Evolutionary conservation across 202 grass and related monocot species (phyloP).

Genomic region (Setaria viridis): DNA sequence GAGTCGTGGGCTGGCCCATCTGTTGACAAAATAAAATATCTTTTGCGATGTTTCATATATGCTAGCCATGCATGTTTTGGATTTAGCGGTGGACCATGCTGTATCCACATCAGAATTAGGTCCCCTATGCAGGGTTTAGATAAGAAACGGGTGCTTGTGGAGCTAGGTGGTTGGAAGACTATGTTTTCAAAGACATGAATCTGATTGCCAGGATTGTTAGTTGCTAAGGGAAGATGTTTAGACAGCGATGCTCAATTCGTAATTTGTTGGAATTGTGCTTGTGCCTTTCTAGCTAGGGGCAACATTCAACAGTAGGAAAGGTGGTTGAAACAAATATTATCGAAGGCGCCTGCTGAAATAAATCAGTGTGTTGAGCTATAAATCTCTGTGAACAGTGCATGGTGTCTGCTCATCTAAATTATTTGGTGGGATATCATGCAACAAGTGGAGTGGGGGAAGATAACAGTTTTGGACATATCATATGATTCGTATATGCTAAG

Average conservation of each 20-base stretch:
- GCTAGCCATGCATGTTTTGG: slow-evolving; percentile 41
- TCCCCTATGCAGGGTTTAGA: slow-evolving; percentile 16
- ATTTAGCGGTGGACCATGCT: slow-evolving; percentile 37
- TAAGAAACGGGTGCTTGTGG: slow-evolving; percentile 34
- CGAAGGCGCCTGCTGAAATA: neutral
- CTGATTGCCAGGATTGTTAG: neutral
- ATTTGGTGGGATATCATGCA: neutral
- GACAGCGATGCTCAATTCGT: neutral
- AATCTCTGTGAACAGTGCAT: neutral
- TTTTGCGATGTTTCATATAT: slow-evolving; percentile 19
- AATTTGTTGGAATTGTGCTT: neutral
- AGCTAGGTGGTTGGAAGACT: slow-evolving; percentile 24
- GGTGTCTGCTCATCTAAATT: neutral
- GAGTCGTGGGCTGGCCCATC: neutral
- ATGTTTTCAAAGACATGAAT: neutral
- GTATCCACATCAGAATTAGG: slow-evolving; percentile 31
- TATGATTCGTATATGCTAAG: slow-evolving; percentile 7
- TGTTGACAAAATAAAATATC: slow-evolving; percentile 18
- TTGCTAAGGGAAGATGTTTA: neutral
- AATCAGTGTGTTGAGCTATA: too few relatives aligned
- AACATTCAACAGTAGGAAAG: neutral
- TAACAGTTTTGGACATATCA: slow-evolving; percentile 14
- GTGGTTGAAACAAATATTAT: neutral
- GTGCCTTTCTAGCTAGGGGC: neutral
- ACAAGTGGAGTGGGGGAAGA: slow-evolving; percentile 11